Percentiles rank a stretch among this genome's conserved stretches.
phyloP scores from a whole-genome alignment of 2,329 filamentous ascomycete species.

The Aspergillus cejpii region DNA sequence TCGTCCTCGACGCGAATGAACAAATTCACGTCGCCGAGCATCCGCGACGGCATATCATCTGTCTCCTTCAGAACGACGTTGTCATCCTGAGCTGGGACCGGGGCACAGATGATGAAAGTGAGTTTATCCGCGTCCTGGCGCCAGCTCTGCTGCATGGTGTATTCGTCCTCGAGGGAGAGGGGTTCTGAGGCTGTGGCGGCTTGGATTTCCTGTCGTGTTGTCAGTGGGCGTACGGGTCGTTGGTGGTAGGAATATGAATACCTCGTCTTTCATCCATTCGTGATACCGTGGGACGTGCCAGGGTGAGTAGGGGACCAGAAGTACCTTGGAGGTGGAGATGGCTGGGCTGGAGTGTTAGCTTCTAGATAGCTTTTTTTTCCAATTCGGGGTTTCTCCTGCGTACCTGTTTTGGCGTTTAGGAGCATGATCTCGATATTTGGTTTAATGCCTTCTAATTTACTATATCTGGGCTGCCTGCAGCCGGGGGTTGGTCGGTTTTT shows the following conservation, averaged over 20 bases:
- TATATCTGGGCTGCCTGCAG: slow-evolving; percentile 1
- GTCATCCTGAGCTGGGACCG: slow-evolving; percentile 27
- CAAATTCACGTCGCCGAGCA: slow-evolving; percentile 73
- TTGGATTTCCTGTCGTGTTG: slow-evolving; percentile 55
- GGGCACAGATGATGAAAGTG: slow-evolving; percentile 77
- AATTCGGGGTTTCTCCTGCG: not conserved
- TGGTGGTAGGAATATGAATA: slow-evolving; percentile 20
- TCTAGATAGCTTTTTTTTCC: not conserved
- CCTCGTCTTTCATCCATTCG: slow-evolving; percentile 82
- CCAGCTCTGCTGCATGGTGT: slow-evolving; percentile 87
- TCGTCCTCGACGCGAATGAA: slow-evolving; percentile 62
- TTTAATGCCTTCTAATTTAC: too few species aligned
- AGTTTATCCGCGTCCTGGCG: slow-evolving; percentile 74
- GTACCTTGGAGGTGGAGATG: slow-evolving; percentile 56
- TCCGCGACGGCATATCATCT: slow-evolving; percentile 50
- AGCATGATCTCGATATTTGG: slow-evolving; percentile 27
- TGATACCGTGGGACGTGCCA: slow-evolving; percentile 81
- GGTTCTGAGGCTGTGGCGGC: slow-evolving; percentile 82
- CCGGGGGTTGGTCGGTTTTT: not conserved
- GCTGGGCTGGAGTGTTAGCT: slow-evolving; percentile 44
- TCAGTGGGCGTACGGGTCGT: slow-evolving; percentile 8
- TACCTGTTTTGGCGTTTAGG: slow-evolving; percentile 34
- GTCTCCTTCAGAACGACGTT: not conserved
- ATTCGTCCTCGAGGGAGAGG: slow-evolving; percentile 72
- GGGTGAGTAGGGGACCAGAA: slow-evolving; percentile 76